These are phyloP conservation scores for Solanum hybrid DNA, from an alignment of 305 asterid genomes.

Conservation along the genomic window DNA sequence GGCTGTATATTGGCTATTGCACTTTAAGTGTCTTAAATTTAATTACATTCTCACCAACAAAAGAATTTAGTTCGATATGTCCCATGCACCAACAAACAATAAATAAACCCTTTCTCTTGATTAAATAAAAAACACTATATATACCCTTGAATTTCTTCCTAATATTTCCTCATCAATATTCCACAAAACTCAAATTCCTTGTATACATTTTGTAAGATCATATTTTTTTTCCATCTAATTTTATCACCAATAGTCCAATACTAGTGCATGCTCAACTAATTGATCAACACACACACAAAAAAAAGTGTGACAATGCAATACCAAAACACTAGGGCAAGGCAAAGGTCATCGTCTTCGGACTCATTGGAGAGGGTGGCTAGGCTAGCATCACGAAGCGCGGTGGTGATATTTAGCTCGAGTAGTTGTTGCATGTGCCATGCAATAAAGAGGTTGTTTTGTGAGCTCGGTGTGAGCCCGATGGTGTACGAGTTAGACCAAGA, in stretches of 20 bases:
- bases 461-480: slow-evolving; percentile 31
- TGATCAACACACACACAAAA: too few relatives aligned
- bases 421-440: slow-evolving; percentile 48
- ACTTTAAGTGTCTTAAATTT: neutral
- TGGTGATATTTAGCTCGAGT: slow-evolving; percentile 38
- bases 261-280: neutral
- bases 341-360: slow-evolving; percentile 3
- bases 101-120: neutral
- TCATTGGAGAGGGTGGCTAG: slow-evolving; percentile 28
- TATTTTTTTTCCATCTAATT: neutral
- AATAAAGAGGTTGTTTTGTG: slow-evolving; percentile 32
- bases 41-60: neutral
- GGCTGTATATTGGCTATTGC: neutral
- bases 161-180: neutral
- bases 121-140: neutral
- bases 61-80: neutral
- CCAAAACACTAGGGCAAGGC: slow-evolving; percentile 6
- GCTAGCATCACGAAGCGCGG: slow-evolving; percentile 34
- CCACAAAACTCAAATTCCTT: neutral
- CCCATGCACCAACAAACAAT: neutral
- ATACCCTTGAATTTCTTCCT: neutral
- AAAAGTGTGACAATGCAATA: slow-evolving; percentile 13
- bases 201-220: neutral
- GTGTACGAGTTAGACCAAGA: slow-evolving; percentile 37
- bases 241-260: neutral